phyloP scores from a whole-genome alignment of 2,329 filamentous ascomycete genomes.

The Fusarium tuaranense region DNA sequence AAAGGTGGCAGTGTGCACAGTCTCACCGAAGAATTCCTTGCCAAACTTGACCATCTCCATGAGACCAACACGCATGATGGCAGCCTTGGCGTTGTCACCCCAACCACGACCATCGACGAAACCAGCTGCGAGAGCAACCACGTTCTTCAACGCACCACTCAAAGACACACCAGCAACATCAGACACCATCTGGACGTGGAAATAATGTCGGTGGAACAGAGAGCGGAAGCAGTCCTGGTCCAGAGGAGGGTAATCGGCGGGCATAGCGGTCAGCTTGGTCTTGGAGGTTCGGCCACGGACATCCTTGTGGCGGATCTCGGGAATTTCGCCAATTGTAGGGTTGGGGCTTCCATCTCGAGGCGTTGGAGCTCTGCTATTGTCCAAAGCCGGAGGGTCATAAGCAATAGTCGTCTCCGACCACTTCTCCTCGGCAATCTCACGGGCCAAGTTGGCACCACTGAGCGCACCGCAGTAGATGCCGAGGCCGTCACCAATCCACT shows the following conservation, averaged over 20 bases:
- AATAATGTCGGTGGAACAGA: conserved; percentile 96
- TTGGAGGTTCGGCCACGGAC: conserved; percentile 74
- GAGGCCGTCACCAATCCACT: conserved; percentile 90
- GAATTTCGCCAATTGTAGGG: conserved; percentile 64
- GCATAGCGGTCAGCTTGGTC: conserved; percentile 79
- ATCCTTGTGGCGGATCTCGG: conserved; percentile 74
- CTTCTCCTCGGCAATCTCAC: conserved; percentile 93
- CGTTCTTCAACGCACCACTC: conserved; percentile 95
- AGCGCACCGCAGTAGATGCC: conserved; percentile 97
- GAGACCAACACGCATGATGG: conserved; percentile 95
- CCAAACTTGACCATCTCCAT: conserved; percentile 98
- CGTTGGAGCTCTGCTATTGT: conserved; percentile 77
- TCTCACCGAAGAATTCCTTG: conserved; percentile 89
- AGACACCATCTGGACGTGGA: conserved; percentile 92
- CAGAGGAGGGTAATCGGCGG: conserved; percentile 84
- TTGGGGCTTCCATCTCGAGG: conserved; percentile 61
- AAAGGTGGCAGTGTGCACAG: conserved; percentile 85
- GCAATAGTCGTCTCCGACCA: conserved; percentile 98
- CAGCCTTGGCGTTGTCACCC: conserved; percentile 99
- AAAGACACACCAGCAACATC: conserved; percentile 98
- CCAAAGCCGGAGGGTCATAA: conserved; percentile 91
- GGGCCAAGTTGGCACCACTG: conserved; percentile 95
- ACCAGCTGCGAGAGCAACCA: conserved; percentile 92
- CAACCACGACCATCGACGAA: conserved; percentile 96
- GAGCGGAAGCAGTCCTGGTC: conserved; percentile 86